phyloP scores from a whole-genome alignment of 768 basidiomycete species.

The Rossbeevera mucosa region DNA sequence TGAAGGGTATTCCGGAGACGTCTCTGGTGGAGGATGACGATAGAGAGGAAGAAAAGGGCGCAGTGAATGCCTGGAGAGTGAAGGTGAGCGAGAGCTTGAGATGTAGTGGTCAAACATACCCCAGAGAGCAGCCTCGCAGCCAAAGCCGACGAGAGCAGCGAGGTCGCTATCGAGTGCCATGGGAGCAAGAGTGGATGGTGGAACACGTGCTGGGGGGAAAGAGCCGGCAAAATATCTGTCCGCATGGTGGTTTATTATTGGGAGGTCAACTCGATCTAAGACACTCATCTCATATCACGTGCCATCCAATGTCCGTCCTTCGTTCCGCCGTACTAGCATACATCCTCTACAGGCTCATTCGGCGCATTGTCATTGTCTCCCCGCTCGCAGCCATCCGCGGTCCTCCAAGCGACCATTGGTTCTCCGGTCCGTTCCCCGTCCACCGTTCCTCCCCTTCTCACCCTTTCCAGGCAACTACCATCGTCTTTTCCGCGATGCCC shows the following conservation, averaged over 20 bases:
- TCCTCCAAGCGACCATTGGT: conserved; percentile 33
- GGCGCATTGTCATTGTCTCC: conserved; percentile 9
- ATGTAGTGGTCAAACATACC: no score
- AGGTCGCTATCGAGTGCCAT: conserved; percentile 30
- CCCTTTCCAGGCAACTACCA: conserved; percentile 29
- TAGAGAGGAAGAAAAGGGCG: conserved; percentile 28
- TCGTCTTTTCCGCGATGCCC: conserved; percentile 31
- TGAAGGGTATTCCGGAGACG: conserved; percentile 8
- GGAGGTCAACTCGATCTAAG: no score
- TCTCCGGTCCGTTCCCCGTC: conserved; percentile 23
- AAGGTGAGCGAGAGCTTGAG: no score
- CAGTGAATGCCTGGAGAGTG: conserved; percentile 12
- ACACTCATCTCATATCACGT: no score
- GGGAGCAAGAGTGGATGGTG: not conserved
- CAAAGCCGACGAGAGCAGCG: conserved; percentile 36
- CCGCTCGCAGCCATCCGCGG: conserved; percentile 26
- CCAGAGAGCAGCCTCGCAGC: conserved; percentile 34
- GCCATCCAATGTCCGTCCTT: no score
- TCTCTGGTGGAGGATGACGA: conserved; percentile 21
- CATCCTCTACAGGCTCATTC: conserved; percentile 17
- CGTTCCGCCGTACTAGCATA: conserved; percentile 5
- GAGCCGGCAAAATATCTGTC: no score
- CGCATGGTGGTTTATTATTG: no score
- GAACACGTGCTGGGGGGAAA: no score
- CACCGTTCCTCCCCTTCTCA: not conserved